Percentiles rank a stretch among this genome's conserved stretches.
phyloP scores from a whole-genome alignment of 768 basidiomycete species.

The Serendipita indica region DNA sequence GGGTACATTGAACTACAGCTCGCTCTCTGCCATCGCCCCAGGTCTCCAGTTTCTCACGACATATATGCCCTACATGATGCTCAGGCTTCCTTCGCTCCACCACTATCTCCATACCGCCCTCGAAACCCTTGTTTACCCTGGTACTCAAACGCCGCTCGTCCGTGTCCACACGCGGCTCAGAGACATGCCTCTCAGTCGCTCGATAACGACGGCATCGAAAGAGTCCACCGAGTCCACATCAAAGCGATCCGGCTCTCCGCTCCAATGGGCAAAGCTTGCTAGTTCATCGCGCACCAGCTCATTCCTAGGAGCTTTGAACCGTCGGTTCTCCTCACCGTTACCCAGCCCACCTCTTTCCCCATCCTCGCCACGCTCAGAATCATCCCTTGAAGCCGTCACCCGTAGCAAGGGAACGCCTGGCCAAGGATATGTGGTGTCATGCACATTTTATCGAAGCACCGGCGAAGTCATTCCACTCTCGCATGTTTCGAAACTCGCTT shows the following conservation, averaged over 20 bases:
- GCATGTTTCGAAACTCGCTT: background rate
- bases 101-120: constrained; percentile 48
- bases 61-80: constrained; percentile 65
- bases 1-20: constrained; percentile 72
- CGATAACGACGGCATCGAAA: background rate
- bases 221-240: background rate
- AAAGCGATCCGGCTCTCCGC: background rate
- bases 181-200: background rate
- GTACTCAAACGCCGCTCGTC: constrained; percentile 42
- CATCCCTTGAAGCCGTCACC: background rate
- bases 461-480: background rate
- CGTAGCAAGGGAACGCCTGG: background rate
- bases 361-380: background rate
- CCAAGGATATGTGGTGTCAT: constrained; percentile 1
- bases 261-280: background rate
- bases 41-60: constrained; percentile 64
- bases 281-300: background rate
- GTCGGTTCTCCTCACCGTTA: too few species aligned
- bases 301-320: too few species aligned
- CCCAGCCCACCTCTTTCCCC: too few species aligned
- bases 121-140: constrained; percentile 45
- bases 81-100: constrained; percentile 55
- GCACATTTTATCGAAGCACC: background rate
- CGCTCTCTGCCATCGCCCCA: constrained; percentile 58
- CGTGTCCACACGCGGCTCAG: constrained; percentile 27